Evolutionary conservation across 2,329 filamentous ascomycete species (phyloP).

Genomic region (Xylaria sp.): DNA sequence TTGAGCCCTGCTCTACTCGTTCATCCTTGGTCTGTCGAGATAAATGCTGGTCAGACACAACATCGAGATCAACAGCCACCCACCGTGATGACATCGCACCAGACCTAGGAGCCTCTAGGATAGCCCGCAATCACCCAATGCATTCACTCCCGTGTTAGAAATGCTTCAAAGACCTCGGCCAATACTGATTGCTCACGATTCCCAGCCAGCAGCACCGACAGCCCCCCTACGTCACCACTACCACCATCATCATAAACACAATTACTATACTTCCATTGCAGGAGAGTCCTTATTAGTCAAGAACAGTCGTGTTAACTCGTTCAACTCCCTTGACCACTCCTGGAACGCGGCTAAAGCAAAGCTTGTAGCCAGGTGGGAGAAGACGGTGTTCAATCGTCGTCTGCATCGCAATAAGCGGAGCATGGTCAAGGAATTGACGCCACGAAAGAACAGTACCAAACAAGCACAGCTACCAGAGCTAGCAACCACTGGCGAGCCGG

Average conservation of each 20-base stretch:
- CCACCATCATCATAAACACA: slow-evolving; percentile 3
- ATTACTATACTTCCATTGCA: slow-evolving; percentile 8
- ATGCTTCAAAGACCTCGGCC: slow-evolving; percentile 35
- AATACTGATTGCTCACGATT: slow-evolving; percentile 21
- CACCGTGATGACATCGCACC: slow-evolving; percentile 31
- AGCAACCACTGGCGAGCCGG: slow-evolving; percentile 16
- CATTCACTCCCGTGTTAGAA: slow-evolving; percentile 21
- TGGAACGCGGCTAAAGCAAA: slow-evolving; percentile 28
- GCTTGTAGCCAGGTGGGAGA: slow-evolving; percentile 31
- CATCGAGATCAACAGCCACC: slow-evolving; percentile 16
- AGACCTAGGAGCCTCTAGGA: slow-evolving; percentile 29
- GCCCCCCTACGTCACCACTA: slow-evolving; percentile 3
- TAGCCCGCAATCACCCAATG: slow-evolving; percentile 16
- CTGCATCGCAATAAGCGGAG: slow-evolving; percentile 31
- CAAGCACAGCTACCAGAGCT: slow-evolving; percentile 16
- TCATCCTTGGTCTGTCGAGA: slow-evolving; percentile 10
- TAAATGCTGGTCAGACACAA: slow-evolving; percentile 21
- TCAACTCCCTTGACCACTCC: slow-evolving; percentile 15
- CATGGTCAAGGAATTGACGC: slow-evolving; percentile 32
- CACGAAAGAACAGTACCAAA: slow-evolving; percentile 17
- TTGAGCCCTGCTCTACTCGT: neutral
- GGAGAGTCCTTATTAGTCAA: slow-evolving; percentile 13
- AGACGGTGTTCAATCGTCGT: slow-evolving; percentile 21
- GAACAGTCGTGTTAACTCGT: slow-evolving; percentile 17
- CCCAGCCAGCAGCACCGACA: slow-evolving; percentile 5